Evolutionary conservation across 306 rosid species (phyloP).

Genomic region (Biancaea sappan): DNA sequence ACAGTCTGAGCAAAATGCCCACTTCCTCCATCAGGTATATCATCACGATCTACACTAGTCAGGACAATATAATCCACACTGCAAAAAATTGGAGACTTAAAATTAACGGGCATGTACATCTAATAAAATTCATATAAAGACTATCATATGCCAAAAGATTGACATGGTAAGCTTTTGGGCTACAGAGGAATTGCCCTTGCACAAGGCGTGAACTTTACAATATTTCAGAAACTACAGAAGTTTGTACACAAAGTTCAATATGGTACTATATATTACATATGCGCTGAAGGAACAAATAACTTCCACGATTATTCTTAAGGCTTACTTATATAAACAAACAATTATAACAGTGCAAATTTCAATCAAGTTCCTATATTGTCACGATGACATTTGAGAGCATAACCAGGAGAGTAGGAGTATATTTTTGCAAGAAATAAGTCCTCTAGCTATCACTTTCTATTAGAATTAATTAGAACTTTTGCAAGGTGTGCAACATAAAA

Average conservation of each 20-base stretch:
- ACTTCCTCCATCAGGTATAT: conserved; percentile 98
- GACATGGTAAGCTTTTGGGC: background rate
- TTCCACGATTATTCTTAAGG: background rate
- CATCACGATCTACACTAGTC: conserved; percentile 98
- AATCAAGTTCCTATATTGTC: background rate
- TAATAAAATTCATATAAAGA: conserved; percentile 1
- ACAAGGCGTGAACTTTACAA: background rate
- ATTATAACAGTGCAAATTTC: background rate
- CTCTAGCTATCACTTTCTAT: background rate
- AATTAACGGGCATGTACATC: conserved; percentile 1
- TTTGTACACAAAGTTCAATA: background rate
- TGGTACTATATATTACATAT: background rate
- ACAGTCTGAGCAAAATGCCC: conserved; percentile 94
- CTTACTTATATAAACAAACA: background rate
- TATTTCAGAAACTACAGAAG: background rate
- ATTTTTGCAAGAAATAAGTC: background rate
- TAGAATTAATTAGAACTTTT: background rate
- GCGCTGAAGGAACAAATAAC: background rate
- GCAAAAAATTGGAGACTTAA: conserved; percentile 24
- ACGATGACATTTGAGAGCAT: background rate
- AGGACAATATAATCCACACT: conserved; percentile 89
- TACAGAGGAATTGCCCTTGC: background rate
- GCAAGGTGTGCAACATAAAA: background rate
- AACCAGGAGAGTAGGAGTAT: background rate
- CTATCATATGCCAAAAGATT: background rate